Percentiles rank a stretch among this genome's conserved stretches.
Evolutionary conservation across 306 rosid species (phyloP).

Genomic region (Vigna hirtella): DNA sequence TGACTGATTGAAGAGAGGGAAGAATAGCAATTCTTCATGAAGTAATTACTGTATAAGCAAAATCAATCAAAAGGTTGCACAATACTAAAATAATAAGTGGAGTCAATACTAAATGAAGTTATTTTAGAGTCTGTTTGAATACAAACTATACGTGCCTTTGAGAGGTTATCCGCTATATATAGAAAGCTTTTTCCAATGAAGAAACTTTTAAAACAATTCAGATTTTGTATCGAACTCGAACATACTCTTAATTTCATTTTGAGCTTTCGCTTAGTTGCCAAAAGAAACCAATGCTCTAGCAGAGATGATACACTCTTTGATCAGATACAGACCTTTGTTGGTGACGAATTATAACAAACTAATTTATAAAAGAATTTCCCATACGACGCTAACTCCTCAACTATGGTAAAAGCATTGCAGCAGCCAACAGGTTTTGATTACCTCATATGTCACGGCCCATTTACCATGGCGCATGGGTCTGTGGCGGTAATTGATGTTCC

Average conservation of each 20-base stretch:
- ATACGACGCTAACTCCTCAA: conserved; percentile 11
- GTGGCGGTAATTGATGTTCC: conserved; percentile 91
- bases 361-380: neutral
- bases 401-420: conserved; percentile 10
- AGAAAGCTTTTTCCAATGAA: too few species aligned
- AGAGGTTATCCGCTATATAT: too few species aligned
- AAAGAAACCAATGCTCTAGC: neutral
- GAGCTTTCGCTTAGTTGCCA: neutral
- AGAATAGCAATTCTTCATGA: neutral
- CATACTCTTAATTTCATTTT: neutral
- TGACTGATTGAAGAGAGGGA: neutral
- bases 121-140: neutral
- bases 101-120: neutral
- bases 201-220: too few species aligned
- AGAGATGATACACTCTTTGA: neutral
- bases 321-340: conserved; percentile 5
- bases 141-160: too few species aligned
- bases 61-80: neutral
- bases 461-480: conserved; percentile 91
- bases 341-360: conserved; percentile 14
- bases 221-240: too few species aligned
- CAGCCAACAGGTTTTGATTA: conserved; percentile 40
- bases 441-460: conserved; percentile 99
- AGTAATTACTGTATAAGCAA: neutral
- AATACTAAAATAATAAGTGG: neutral